These are phyloP conservation scores for Calvatia gigantea DNA, from an alignment of 768 basidiomycete species.

Conservation along the genomic window DNA sequence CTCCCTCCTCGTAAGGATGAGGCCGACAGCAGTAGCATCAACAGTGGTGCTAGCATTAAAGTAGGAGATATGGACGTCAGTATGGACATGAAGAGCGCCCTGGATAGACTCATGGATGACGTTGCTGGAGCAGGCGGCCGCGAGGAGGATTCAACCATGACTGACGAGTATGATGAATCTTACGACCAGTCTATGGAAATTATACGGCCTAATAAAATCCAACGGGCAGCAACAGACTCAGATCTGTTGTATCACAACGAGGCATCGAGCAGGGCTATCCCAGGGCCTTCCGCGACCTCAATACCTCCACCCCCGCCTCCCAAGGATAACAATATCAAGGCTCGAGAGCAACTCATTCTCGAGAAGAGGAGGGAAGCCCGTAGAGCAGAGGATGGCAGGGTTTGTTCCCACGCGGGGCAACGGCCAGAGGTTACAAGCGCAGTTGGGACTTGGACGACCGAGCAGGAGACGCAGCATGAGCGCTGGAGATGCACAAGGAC, in stretches of 20 bases:
- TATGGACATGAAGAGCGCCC: slow-evolving; percentile 70
- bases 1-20: neutral
- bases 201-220: slow-evolving; percentile 29
- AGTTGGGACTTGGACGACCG: slow-evolving; percentile 44
- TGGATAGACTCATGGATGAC: slow-evolving; percentile 72
- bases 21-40: slow-evolving; percentile 17
- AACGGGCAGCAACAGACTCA: slow-evolving; percentile 53
- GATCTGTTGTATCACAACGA: slow-evolving; percentile 35
- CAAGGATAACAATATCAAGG: slow-evolving; percentile 59
- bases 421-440: slow-evolving; percentile 21
- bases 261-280: slow-evolving; percentile 36
- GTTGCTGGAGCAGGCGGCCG: slow-evolving; percentile 44
- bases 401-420: slow-evolving; percentile 16
- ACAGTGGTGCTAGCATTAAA: slow-evolving; percentile 31
- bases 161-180: slow-evolving; percentile 35
- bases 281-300: slow-evolving; percentile 37
- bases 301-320: slow-evolving; percentile 48
- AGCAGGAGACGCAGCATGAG: slow-evolving; percentile 71
- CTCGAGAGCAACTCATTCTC: slow-evolving; percentile 64
- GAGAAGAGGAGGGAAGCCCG: slow-evolving; percentile 66
- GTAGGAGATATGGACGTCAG: slow-evolving; percentile 54
- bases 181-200: slow-evolving; percentile 15
- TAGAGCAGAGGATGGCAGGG: slow-evolving; percentile 48
- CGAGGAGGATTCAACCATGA: slow-evolving; percentile 39
- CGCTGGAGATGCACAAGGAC: slow-evolving; percentile 67